A percentile compares a stretch with the other conserved stretches of the same genome.
phyloP scores from a whole-genome alignment of 768 basidiomycete genomes.

The Boletus pseudopeckii region DNA sequence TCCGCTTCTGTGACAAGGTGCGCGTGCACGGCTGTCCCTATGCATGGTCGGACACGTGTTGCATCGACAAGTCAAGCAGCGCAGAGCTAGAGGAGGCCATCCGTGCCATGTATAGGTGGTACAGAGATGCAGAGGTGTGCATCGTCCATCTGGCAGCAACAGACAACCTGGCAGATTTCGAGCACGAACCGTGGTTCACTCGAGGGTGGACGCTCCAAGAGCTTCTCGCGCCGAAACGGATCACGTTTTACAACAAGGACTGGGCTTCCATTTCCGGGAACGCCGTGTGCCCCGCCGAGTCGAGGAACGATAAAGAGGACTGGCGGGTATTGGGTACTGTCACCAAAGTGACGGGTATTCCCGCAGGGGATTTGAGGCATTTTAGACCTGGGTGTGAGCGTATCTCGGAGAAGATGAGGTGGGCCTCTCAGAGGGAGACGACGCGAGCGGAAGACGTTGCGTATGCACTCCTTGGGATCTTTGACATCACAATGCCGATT shows the following conservation, averaged over 20 bases:
- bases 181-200: slow-evolving; percentile 10
- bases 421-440: slow-evolving; percentile 11
- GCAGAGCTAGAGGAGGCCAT: slow-evolving; percentile 14
- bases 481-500: slow-evolving; percentile 14
- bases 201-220: slow-evolving; percentile 14
- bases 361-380: slow-evolving; percentile 3
- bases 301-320: slow-evolving; percentile 6
- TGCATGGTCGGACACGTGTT: slow-evolving; percentile 15
- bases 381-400: slow-evolving; percentile 7
- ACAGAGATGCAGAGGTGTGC: slow-evolving; percentile 6
- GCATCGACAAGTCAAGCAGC: slow-evolving; percentile 15
- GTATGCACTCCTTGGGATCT: slow-evolving; percentile 14
- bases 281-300: background rate
- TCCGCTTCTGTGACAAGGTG: slow-evolving; percentile 7
- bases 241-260: slow-evolving; percentile 4
- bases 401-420: slow-evolving; percentile 14
- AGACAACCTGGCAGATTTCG: slow-evolving; percentile 1
- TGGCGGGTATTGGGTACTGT: slow-evolving; percentile 4
- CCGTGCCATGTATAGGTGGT: slow-evolving; percentile 10
- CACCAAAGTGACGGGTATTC: slow-evolving; percentile 1
- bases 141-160: slow-evolving; percentile 8
- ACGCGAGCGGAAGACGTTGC: slow-evolving; percentile 10
- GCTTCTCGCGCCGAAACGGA: slow-evolving; percentile 5
- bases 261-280: background rate
- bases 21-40: slow-evolving; percentile 5